Evolutionary conservation across 2,329 filamentous ascomycete species (phyloP), one percentile per base, ranked within the genome.

Genomic region (Claviceps cyperi): DNA sequence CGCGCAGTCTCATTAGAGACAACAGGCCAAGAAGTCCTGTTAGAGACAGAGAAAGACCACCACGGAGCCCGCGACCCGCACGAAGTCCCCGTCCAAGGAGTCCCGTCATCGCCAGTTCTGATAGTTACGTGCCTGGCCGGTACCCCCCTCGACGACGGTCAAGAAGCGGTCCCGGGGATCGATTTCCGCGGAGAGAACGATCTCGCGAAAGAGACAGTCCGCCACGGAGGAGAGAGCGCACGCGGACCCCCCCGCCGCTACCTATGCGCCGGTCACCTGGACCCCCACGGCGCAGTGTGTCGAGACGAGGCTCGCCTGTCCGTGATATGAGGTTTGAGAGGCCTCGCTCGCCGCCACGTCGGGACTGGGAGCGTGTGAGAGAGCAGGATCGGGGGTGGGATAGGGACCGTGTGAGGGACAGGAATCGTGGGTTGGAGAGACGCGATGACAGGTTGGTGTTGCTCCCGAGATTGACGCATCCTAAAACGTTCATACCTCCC

Each of bases 111-210:
- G 53, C 64, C 17, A 65, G 62, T 19, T 70, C 69, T 21, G 70
- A 72, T 56, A 72, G 69, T 54, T 72, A 73, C 54, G 67, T 72
- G 7, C 69, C 70, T n/a, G 65, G 66, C 38, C 60, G 69, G 52
- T 72, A 70, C 49, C 64, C 61, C 13, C 63, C 66, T 32, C 64
- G 70, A 7, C 65, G 69, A 41, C 63, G 69, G 39, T 72, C 69
- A 39, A 62, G 69, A 49, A 71, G 68, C 55, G 61, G 59, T 1
- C 28, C 9, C 41, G 65, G 64, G 22, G 69, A 71, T 50, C 62
- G 67, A 22, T 72, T 67, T 36, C n/a, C 28, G 53, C 62, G 69
- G 35, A 60, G 68, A 47, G 68, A 70, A 17, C 63, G 69, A 49
- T 71, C 69, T 15, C 60, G 68, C 51, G 66, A 67, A 14, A 59